These are phyloP conservation scores for Haplosporangium gracile DNA, from an alignment of 192 early-diverging fungal species.

Conservation along the genomic window DNA sequence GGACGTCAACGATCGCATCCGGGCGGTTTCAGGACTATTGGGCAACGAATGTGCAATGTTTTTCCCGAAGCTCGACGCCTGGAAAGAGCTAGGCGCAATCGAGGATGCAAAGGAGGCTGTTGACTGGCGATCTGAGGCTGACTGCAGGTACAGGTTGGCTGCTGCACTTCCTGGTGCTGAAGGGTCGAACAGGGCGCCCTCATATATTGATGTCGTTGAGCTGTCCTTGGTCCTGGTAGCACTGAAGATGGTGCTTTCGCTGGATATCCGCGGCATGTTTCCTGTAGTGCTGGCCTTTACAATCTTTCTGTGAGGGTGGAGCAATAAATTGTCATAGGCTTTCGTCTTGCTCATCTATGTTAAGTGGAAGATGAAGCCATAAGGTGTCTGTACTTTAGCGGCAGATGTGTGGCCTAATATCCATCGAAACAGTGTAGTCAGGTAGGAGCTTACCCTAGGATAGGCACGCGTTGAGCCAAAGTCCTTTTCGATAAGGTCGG, in stretches of 20 bases:
- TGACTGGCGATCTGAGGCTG: conserved; percentile 39
- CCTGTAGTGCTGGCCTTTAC: conserved; percentile 37
- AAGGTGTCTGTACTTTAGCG: not conserved
- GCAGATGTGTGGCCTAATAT: not conserved
- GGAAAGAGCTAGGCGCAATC: conserved; percentile 26
- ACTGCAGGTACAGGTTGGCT: conserved; percentile 34
- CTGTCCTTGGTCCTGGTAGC: conserved; percentile 32
- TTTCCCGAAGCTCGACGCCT: conserved; percentile 23
- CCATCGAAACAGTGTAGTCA: not conserved
- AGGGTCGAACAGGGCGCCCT: conserved; percentile 24
- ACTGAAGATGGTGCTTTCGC: conserved; percentile 55
- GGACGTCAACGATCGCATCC: conserved; percentile 32
- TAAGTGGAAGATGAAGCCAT: not conserved
- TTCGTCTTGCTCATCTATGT: conserved; percentile 25
- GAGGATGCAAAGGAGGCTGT: conserved; percentile 50
- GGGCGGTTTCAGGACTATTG: conserved; percentile 20
- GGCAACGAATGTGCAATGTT: conserved; percentile 3
- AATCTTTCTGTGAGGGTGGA: conserved; percentile 18
- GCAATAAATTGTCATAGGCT: conserved; percentile 3
- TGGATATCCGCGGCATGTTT: conserved; percentile 46
- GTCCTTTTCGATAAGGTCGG: conserved; percentile 57
- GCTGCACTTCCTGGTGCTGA: conserved; percentile 22
- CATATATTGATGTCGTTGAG: conserved; percentile 33
- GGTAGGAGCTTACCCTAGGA: conserved; percentile 24
- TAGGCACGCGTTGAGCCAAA: conserved; percentile 17